Base-by-base conservation (phyloP, 305 asterid genomes). In the Rubia occidens region DNA sequence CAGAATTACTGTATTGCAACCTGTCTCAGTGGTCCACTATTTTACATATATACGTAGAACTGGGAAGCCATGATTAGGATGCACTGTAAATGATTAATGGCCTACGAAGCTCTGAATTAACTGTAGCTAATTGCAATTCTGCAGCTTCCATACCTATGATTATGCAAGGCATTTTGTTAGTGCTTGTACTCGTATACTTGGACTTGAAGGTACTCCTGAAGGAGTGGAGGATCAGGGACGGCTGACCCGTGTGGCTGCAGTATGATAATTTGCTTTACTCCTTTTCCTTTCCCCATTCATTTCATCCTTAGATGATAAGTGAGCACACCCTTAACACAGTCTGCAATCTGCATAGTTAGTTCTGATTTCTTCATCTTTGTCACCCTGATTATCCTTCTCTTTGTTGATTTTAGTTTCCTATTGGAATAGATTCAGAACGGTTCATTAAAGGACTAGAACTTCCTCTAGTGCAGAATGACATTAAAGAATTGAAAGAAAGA, bases 191-290 rank as follows among this genome's bases (percentile, higher is more conserved):
- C 96, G 97, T 76, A 91, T 91, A 74, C 92, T 91, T 60, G 97
- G 95, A 75, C 88, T 91, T 69, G 97, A 91, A 87, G 97, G 97
- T 75, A 89, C 95, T 74, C 96, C 96, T 64, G 96, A 89, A 79
- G 97, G 97, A 69, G 97, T 91, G 72, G 97, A 91, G 85, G 95
- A 89, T 82, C 97, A 91, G 80, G 97, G 95, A 72, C 88, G 94
- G 82, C 81, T 89, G 69, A 91, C 97, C 78, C 97, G 96, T 79
- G 97, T 91, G 49, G 97, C 97, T 76, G 97, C 94, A 82, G 97
- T 91, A 84, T 74, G 63, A 77, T 75, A 59, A 35, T 51, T 65
- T 70, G 62, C 68, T 75, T 80, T 64, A n/a, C 62, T 55, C 45
- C 68, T 76, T 66, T 49, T 78, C 66, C 76, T 64, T 70, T 66